A percentile compares a stretch with the other conserved stretches of the same genome.
Conservation (phyloP, 495 filamentous ascomycete genomes). For the Neurospora discreta region DNA sequence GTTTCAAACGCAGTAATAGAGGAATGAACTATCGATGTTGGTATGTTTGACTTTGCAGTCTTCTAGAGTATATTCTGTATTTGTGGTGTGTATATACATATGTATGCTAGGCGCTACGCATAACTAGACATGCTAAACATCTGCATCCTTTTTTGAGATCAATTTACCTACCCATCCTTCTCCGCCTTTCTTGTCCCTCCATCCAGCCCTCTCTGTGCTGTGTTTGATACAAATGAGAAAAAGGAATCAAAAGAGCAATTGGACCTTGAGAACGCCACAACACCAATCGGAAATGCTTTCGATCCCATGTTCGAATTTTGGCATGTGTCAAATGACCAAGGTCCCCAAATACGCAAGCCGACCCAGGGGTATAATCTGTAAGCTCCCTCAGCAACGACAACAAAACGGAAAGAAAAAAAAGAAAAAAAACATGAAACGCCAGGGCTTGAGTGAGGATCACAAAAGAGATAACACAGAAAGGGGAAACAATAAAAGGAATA, state of each 20-base stretch:
- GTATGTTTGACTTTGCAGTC: background rate
- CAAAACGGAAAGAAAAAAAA: background rate
- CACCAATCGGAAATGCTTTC: background rate
- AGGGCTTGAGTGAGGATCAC: background rate
- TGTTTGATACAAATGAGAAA: background rate
- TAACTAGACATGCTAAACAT: background rate
- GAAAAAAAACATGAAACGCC: no score
- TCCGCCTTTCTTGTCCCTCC: background rate
- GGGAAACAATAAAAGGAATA: background rate
- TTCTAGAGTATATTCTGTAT: background rate
- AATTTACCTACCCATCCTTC: background rate
- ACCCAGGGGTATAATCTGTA: background rate
- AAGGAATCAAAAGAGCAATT: background rate
- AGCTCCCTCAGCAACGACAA: background rate
- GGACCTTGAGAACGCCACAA: background rate
- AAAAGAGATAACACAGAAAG: background rate
- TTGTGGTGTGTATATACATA: background rate
- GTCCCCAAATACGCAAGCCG: background rate
- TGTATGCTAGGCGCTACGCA: background rate
- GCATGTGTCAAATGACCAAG: background rate
- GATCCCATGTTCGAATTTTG: background rate
- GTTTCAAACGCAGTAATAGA: background rate
- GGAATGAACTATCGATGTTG: background rate
- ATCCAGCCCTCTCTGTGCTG: background rate
- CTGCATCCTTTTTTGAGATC: background rate